A percentile compares a stretch with the other conserved stretches of the same genome.
phyloP scores from a whole-genome alignment of 1,284 basidiomycete genomes.

The Austroboletus sp. region DNA sequence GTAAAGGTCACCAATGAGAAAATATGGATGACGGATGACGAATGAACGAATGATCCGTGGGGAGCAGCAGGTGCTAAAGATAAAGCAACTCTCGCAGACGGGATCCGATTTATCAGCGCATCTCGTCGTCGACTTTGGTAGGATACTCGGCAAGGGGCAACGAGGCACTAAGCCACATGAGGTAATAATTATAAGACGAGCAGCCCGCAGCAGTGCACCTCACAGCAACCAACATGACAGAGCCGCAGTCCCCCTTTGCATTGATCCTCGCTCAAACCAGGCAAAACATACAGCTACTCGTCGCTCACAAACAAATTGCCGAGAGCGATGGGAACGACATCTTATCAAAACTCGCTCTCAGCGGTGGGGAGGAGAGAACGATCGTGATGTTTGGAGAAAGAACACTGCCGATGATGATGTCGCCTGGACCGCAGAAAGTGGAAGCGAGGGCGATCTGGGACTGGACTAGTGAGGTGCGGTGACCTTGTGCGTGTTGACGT shows the following conservation, averaged over 20 bases:
- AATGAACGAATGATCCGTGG: too few species aligned
- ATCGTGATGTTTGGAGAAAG: constrained; percentile 24
- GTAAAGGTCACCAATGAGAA: too few species aligned
- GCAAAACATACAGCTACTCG: constrained; percentile 60
- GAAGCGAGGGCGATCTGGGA: constrained; percentile 31
- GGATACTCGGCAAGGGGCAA: background rate
- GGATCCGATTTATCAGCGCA: too few species aligned
- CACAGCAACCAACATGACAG: constrained; percentile 17
- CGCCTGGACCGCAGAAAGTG: constrained; percentile 18
- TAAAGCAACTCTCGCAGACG: too few species aligned
- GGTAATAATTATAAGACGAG: background rate
- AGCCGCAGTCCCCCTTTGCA: constrained; percentile 18
- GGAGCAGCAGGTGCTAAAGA: too few species aligned
- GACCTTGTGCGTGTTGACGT: constrained; percentile 8
- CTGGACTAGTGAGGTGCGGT: constrained; percentile 28
- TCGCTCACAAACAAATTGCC: constrained; percentile 53
- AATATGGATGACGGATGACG: too few species aligned
- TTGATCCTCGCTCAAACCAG: constrained; percentile 61
- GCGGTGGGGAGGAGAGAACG: constrained; percentile 5
- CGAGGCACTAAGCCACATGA: background rate
- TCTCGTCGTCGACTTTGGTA: background rate
- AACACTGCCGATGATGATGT: constrained; percentile 24
- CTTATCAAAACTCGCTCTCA: constrained; percentile 43
- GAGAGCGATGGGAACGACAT: constrained; percentile 50
- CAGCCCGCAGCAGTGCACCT: background rate